Evolutionary conservation across 176 grass and related monocot species (phyloP), one percentile per base, ranked within the genome.

Genomic region (Puya raimondii): DNA sequence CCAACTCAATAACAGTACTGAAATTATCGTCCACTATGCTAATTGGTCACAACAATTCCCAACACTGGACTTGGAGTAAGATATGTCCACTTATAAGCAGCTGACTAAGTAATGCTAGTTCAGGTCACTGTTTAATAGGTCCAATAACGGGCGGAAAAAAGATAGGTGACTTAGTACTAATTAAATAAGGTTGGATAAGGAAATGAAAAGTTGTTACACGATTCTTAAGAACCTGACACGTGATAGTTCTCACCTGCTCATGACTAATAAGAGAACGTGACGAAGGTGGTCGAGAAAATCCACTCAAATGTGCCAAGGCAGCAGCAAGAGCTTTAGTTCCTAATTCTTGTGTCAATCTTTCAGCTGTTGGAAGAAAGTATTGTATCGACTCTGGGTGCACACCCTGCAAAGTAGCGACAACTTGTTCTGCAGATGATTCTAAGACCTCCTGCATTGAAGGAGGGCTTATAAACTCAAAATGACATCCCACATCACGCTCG

Each of bases 221-320:
- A 69, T 75, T 18, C 18, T 20, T 65, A 57, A 13, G 70, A 68
- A 68, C 71, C 64, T 10, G 13, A 78, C 47, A 23, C 48, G 70
- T 61, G 18, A 9, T 63, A 7, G 14, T 78, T 73, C 64, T 75
- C 80, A 99, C 94, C 89, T 90, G 89, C 33, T 88, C 90, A 65
- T 99, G 90, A 83, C 74, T 93, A 75, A 99, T 88, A 50, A 99
- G 82, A 79, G 89, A 93, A 66, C 94, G 84, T 81, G 94, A 93
- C 12, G 89, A 90, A 72, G 86, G 94, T 64, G 94, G 94, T 80
- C 79, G 86, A 81, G 89, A 88, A 90, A 93, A 99, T 68, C 94
- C 94, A 83, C 89, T 99, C 75, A 99, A 73, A 87, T 99, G 94
- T 63, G 94, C 94, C 87, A 99, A 77, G 64, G 94, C 87, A 66